Percentiles rank a stretch among this genome's conserved stretches.
These are phyloP conservation scores for Tetraselmis chui DNA, from an alignment of 139 green algal genomes.

Conservation along the genomic window DNA sequence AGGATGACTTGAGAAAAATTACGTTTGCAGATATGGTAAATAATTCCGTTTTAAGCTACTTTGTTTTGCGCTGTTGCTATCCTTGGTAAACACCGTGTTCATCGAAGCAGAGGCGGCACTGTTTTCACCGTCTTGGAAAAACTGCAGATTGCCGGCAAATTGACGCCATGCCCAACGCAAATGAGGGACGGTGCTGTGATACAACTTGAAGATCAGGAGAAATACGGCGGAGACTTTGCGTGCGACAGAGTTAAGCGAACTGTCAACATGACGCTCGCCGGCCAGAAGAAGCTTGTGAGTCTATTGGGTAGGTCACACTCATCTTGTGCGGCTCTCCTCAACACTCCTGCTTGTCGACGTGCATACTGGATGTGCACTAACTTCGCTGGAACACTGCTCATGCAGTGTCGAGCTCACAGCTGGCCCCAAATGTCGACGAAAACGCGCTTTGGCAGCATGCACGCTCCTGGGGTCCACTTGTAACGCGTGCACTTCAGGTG, in stretches of 20 bases:
- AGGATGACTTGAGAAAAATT: too few relatives aligned
- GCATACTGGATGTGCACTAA: not conserved
- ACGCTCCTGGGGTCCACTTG: not conserved
- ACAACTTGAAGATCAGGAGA: not conserved
- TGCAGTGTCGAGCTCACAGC: not conserved
- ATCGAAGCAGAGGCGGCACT: too few relatives aligned
- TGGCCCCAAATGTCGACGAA: not conserved
- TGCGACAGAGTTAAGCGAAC: not conserved
- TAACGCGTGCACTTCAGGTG: not conserved
- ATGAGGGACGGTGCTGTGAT: not conserved
- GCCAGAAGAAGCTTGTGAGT: not conserved
- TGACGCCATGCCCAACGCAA: not conserved
- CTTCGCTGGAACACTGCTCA: too few relatives aligned
- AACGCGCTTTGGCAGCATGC: not conserved
- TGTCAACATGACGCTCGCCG: not conserved
- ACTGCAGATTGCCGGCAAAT: not conserved
- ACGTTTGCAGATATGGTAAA: too few relatives aligned
- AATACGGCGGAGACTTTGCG: not conserved
- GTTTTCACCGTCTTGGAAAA: too few relatives aligned
- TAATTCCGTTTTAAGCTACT: too few relatives aligned
- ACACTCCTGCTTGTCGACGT: not conserved
- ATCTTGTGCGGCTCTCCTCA: not conserved
- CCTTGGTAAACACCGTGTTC: too few relatives aligned
- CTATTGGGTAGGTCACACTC: not conserved
- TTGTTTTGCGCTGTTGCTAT: too few relatives aligned